Evolutionary conservation across 1,284 basidiomycete species (phyloP), one percentile per base, ranked within the genome.

Genomic region (Farysia itapuensis): DNA sequence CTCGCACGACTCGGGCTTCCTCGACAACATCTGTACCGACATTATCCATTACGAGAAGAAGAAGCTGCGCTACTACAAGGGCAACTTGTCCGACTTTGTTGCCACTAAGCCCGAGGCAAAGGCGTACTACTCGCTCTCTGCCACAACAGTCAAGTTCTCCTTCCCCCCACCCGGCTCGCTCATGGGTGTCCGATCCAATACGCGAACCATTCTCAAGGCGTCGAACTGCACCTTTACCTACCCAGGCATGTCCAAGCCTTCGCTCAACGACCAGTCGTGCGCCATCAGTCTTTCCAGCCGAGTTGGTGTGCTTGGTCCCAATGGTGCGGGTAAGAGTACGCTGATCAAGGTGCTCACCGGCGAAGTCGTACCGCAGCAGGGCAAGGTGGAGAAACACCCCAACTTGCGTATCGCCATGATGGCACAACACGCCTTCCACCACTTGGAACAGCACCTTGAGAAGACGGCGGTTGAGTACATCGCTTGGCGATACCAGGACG

Each of bases 401-500:
- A 84, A 92, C 31, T 81, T 98, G 46, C 89, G 94, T 72, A 89
- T 98, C 51, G 95, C 93, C 44, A 96, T 96, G 79, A 92, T 98
- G 66, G 94, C 94, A 9, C 94, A 98, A 77, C 94, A 98, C 78
- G 72, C 73, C 5, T 75, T 75, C 70, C 60, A 67, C 49, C 67
- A 73, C 38, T 50, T 76, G 28, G 74, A 76, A 57, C 70, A 75
- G 60, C 74, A 76, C 43, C 61, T 76, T 13, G 74, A 76, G 39
- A 76, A 76, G 66, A 58, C 67, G 9, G 70, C 74, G 6, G 60
- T 63, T 44, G 64, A 74, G 37, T 76, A 76, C 63, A 76, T 74
- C 70, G 90, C 94, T 79, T 98, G 94, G 94, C 88, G 94, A 72
- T 98, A 93, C 85, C 93, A 97, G 79, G 93, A 96, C 78, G 95